Base-by-base conservation (phyloP, 148 eudicot species). In the Cornus controversa region DNA sequence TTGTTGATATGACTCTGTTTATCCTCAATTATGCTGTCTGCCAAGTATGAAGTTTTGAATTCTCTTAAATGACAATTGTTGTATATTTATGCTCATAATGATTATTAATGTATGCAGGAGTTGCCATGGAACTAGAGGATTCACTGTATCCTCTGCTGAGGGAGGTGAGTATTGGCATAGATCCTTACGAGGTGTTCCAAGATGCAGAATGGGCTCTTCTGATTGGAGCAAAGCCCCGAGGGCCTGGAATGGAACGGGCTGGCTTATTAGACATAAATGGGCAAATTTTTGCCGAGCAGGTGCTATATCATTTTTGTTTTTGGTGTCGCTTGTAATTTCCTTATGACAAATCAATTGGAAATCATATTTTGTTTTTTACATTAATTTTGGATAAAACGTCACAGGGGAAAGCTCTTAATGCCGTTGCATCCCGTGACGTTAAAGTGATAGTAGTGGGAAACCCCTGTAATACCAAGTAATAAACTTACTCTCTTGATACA, bases 41-140 rank as follows among this genome's bases (percentile, higher is more conserved):
- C 23, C 42, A 45, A 45, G 23, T 25, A 66, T 42, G 28, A 75
- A 36, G 28, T 45, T 28, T 75, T 6, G 5, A 42, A 2, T 75
- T 26, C 53, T 11, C 8, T 74, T 16, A 36, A 63, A 24, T 15
- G 31, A 34, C 34, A 50, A 62, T 29, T 37, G 28, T 10, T 45
- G 58, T 22, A 26, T 66, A 31, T 74, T 7, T 27, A 66, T 66
- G 71, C 14, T 65, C 60, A 75, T 25, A 64, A 74, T 40, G 45
- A 9, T 63, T 10, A 14, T 28, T 20, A 66, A 66, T 76, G 27
- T 16, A 65, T 80, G 68, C 87, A 96, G 99, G 99, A 76, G 99
- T 96, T 69, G 99, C 99, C 42, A 96, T 96, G 99, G 99, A 96
- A 72, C 90, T 96, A 13, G 99, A 96, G 86, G 99, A 93, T 80